Base-by-base conservation (phyloP, 1,139 yeast genomes). In the Arxiozyma telluris region DNA sequence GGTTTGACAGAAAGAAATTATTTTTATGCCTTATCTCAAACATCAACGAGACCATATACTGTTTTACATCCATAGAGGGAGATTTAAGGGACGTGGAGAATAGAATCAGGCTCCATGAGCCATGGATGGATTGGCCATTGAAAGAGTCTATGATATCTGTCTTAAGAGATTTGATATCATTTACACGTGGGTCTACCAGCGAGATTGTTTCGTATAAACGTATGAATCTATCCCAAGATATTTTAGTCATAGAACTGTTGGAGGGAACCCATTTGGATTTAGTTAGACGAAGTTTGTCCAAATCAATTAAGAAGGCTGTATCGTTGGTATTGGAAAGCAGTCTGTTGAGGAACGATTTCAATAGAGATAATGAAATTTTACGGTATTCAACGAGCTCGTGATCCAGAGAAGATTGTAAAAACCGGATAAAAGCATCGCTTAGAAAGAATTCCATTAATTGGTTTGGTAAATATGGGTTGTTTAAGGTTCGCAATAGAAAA, bases 121-220 rank as follows among this genome's bases (percentile, higher is more conserved):
- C 83, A 54, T 81, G 79, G 43, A 84, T 74, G 0, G 82, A 76
- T 1, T 66, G 60, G 1, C 81, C 77, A 0, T 83, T 73, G 45
- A 88, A 74, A 23, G 87, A 68, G 1, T 71, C 72, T 4, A 82
- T 69, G 46, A 90, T 78, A 62, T 88, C 96, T 7, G 71, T 71
- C 1, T 79, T 70, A 0, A 94, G 93, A 17, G 89, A 96, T 61
- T 83, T 83, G 0, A 93, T 83, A 68, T 90, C 96, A 63, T 90
- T 91, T 62, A 87, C 72, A 0, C 96, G 87, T 0, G 96, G 83
- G 66, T 90, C 97, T n/a, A n/a, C n/a, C 49, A 90, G 78, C 1
- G 90, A 94, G 44, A 88, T 72, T 50, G 90, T 85, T 64, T 90
- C 96, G 59, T 82, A 85, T 17, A 90, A 71, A 0, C 96, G 87